Evolutionary conservation across 805 yeast species (phyloP), one percentile per base, ranked within the genome.

Genomic region (Saccharomycopsis synnaedendra): DNA sequence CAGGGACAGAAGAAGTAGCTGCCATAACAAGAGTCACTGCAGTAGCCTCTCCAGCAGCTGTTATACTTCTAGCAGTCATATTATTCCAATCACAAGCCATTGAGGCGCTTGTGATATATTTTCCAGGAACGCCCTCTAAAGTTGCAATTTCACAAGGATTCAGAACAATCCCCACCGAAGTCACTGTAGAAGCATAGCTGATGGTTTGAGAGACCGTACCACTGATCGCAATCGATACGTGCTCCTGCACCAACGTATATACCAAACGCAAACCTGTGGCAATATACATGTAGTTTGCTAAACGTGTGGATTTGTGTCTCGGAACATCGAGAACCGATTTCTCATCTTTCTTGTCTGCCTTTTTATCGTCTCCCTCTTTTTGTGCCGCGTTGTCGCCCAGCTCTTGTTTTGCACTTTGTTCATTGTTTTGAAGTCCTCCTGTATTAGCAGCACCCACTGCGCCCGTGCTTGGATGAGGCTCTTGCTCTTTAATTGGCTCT

Each of bases 81-180:
- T n/a, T 34, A n/a, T 39, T 19, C 41, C 11, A 10, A 9, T 11
- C 30, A 28, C 46, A 43, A 7, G 46, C 46, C 32, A 29, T 19
- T 9, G 43, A 35, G 19, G 47, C 47, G 38, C 47, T 44, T 11
- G 37, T n/a, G 36, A 44, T 44, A 27, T 36, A 44, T 19, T 27
- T 44, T 19, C 45, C 45, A 37, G 47, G 47, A 39, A 44, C 30
- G 7, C 47, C 47, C 5, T 38, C 8, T 29, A 44, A 7, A 5
- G 47, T 44, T 7, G 45, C 44, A 37, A 44, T 44, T 10, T 38
- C 44, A 19, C 47, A 44, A 5, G 47, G 47, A 30, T 44, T 30
- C 6, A 28, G 36, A 10, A 44, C 30, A 6, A 44, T 27, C 7
- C 43, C 44, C n/a, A 42, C 38, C 8, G 44, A 28, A 8, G 47